Percentiles rank a stretch among this genome's conserved stretches.
Conservation (phyloP, 2,329 filamentous ascomycete genomes). For the Trichophyton equinum region DNA sequence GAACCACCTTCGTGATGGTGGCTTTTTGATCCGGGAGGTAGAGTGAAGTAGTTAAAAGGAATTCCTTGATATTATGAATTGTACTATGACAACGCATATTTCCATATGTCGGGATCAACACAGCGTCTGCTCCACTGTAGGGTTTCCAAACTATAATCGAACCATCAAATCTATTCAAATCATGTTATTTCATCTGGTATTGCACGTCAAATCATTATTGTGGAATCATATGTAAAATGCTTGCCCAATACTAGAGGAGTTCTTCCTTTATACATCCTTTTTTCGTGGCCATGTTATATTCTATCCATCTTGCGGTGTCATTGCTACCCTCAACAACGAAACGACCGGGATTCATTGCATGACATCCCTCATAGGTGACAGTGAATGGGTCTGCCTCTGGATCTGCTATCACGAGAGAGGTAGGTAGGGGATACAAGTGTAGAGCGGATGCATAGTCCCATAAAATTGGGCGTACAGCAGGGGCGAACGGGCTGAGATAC, state of each 20-base stretch:
- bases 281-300: slow-evolving; percentile 54
- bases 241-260: neutral
- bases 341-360: slow-evolving; percentile 83
- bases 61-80: neutral
- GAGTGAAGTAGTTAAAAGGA: neutral
- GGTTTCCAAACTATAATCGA: neutral
- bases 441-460: slow-evolving; percentile 75
- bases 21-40: slow-evolving; percentile 6
- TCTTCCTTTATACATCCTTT: slow-evolving; percentile 1
- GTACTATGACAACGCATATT: neutral
- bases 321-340: slow-evolving; percentile 58
- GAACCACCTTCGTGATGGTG: slow-evolving; percentile 49
- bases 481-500: slow-evolving; percentile 73
- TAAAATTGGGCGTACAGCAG: slow-evolving; percentile 65
- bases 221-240: neutral
- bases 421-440: slow-evolving; percentile 78
- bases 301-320: slow-evolving; percentile 67
- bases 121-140: neutral
- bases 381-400: slow-evolving; percentile 69
- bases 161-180: neutral
- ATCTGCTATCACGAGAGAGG: slow-evolving; percentile 70
- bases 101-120: neutral
- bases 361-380: slow-evolving; percentile 86
- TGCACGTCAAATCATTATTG: neutral
- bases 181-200: neutral